Base-by-base conservation (phyloP, 2,329 filamentous ascomycete genomes). In the Elsinoe necatrix region DNA sequence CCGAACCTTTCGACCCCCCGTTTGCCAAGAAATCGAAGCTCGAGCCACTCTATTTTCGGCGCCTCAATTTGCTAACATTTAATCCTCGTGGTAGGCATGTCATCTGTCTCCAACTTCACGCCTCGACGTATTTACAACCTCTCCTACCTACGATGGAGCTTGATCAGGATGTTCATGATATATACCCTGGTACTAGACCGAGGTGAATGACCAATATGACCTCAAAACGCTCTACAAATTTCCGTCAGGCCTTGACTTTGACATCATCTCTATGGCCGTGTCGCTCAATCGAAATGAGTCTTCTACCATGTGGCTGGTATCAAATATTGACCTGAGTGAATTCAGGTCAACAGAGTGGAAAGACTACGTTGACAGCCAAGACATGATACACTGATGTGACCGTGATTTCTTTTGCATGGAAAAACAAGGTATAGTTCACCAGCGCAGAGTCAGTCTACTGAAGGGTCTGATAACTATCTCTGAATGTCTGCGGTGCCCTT, bases 11-110 rank as follows among this genome's bases (percentile, higher is more conserved):
- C 20, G 21, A 29, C 8, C 42, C 43, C n/a, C 8, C 9, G 31
- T 21, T 57, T 25, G 3, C 45, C 35, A 51, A 45, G 41, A 14
- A 45, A 45, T 8, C 34, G n/a, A 12, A 20, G 56, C 41, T 54
- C 21, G 41, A 20, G 20, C 41, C 41, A 9, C 23, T 25, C 41
- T 45, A 45, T 45, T 45, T 14, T 45, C 9, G 23, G 41, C 41
- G 6, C 23, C 41, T 45, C 25, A 18, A 45, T n/a, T 12, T 12
- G 34, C 14, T 37, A 37, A 37, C 34, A 6, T 45, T n/a, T 25
- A 18, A n/a, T 25, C 8, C 20, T 45, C 41, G 41, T 23, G 23
- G 6, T 45, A 12, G 12, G 41, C 16, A 9, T 42, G 11, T 42
- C n/a, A n/a, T n/a, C n/a, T n/a, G n/a, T n/a, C n/a, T n/a, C n/a